These are phyloP conservation scores for Hyphopichia khmerensis DNA, from an alignment of 1,139 yeast species.

Conservation along the genomic window DNA sequence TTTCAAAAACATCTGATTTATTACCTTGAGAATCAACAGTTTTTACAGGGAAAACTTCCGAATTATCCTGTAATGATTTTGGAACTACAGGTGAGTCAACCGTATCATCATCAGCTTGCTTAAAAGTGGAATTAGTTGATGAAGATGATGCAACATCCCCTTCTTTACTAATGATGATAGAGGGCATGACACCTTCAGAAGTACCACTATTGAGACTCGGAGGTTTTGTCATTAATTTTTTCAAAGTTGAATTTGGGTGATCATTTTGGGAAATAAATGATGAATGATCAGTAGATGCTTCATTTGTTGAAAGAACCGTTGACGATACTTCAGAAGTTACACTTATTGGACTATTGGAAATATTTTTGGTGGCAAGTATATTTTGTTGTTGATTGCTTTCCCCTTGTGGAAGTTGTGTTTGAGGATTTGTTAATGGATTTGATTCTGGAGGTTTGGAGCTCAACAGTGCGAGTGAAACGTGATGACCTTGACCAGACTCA, in stretches of 20 bases:
- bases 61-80: not conserved
- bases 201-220: not conserved
- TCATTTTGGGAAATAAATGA: conserved; percentile 24
- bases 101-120: conserved; percentile 10
- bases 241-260: not conserved
- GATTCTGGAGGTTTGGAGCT: not conserved
- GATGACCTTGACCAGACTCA: not conserved
- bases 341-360: conserved; percentile 28
- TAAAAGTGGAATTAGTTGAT: conserved; percentile 20
- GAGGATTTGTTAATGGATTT: conserved; percentile 1
- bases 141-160: conserved; percentile 16
- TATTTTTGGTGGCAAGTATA: conserved; percentile 7
- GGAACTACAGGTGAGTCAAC: not conserved
- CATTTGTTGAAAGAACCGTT: conserved; percentile 28
- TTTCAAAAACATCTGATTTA: not conserved
- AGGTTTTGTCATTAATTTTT: not conserved
- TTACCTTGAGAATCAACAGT: too few species aligned
- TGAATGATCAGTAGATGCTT: conserved; percentile 36
- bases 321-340: conserved; percentile 28
- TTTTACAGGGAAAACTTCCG: too few species aligned
- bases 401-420: not conserved
- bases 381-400: not conserved
- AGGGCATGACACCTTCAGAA: conserved; percentile 8
- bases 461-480: not conserved
- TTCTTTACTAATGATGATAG: conserved; percentile 21